Evolutionary conservation across 352 stramenopile species (phyloP), one percentile per base, ranked within the genome.

Genomic region (Pelagophyceae sp.): DNA sequence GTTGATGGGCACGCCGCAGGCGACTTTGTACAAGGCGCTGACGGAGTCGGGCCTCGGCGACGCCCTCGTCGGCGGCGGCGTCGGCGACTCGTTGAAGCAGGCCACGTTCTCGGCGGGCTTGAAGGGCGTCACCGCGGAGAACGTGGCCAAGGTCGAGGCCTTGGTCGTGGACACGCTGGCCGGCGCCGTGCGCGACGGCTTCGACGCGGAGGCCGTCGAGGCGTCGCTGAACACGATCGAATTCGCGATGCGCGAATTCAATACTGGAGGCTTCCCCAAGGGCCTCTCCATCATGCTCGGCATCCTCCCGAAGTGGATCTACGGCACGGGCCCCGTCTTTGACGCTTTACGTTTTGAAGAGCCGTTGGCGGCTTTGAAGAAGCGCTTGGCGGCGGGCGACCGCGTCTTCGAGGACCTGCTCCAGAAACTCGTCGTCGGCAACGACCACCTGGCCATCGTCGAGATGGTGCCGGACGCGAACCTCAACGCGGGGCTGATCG

Each of bases 201-300:
- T 94, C 76, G 78, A 83, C 32, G 83, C 86, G 0, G 86, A 92
- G 65, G 90, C 83, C 2, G 87, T 93, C 35, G 80, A 77, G 29
- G 86, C 90, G 19, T 89, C 85, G 2, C 85, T 94, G 80, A 94
- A 93, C 77, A 90, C 87, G 20, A 86, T 90, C 76, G 88, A 94
- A 80, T 94, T 94, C 75, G 72, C 82, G 40, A 78, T 94, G 70
- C 81, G 90, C 67, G 90, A 94, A 77, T 94, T 93, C 82, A 94
- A 94, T 77, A 93, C 88, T 51, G 90, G 90, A 77, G 89, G 84
- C 19, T 93, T 92, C 77, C 90, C 90, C 75, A 90, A 88, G 79
- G 88, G 88, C 45, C 80, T 94, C 0, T 88, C 80, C 67, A 85
- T 94, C 75, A 94, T 94, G 90, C 80, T 93, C 27, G 87, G 88